Evolutionary conservation across 2,329 filamentous ascomycete genomes (phyloP).

Genomic region (Sporothrix protearum): DNA sequence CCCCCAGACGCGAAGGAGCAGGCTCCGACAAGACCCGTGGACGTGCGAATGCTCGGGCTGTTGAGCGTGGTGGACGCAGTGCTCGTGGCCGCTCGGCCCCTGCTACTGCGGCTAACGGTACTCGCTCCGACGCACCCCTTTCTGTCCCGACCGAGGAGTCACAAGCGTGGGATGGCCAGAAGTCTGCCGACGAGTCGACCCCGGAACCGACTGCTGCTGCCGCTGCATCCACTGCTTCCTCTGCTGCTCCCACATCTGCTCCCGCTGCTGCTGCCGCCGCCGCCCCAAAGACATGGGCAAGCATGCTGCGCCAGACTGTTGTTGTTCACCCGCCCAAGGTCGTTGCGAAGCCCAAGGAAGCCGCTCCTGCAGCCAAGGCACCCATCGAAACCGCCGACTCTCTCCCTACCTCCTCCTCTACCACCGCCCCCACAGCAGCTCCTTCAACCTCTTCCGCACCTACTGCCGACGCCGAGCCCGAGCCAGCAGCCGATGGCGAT

Average conservation of each 20-base stretch:
- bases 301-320: slow-evolving; percentile 64
- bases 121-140: slow-evolving; percentile 53
- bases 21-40: slow-evolving; percentile 61
- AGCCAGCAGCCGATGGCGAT: slow-evolving; percentile 34
- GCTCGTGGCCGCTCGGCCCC: slow-evolving; percentile 62
- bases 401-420: slow-evolving; percentile 38
- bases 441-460: not conserved
- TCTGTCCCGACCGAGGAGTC: slow-evolving; percentile 71
- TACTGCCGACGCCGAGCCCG: slow-evolving; percentile 35
- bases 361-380: slow-evolving; percentile 38
- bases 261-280: slow-evolving; percentile 34
- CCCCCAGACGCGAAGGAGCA: slow-evolving; percentile 59
- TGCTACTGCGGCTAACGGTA: slow-evolving; percentile 59
- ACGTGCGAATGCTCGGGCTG: slow-evolving; percentile 58
- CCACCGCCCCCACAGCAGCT: not conserved
- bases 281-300: slow-evolving; percentile 66
- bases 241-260: slow-evolving; percentile 36
- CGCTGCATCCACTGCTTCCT: slow-evolving; percentile 25
- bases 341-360: slow-evolving; percentile 26
- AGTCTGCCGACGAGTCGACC: slow-evolving; percentile 41
- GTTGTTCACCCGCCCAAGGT: slow-evolving; percentile 40
- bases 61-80: slow-evolving; percentile 59
- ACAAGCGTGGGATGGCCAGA: slow-evolving; percentile 54
- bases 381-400: slow-evolving; percentile 38
- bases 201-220: slow-evolving; percentile 32